Evolutionary conservation across 75 land plant species (phyloP).

Genomic region (Picea sitchensis): DNA sequence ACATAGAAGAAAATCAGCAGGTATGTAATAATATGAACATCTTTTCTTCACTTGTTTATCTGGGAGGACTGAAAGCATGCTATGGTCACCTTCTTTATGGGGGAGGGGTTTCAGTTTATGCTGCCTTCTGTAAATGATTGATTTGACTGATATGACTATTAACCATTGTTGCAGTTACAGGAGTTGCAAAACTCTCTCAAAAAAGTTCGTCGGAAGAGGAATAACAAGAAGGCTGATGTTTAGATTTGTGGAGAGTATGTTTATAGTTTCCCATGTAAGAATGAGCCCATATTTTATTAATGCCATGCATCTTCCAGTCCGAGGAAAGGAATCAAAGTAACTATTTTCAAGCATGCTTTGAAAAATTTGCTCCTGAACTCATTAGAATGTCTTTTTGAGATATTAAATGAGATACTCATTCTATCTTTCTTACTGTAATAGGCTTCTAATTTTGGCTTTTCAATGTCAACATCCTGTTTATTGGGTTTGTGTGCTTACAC

Average conservation of each 20-base stretch:
- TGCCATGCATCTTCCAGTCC: neutral
- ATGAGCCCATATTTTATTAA: neutral
- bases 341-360: neutral
- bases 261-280: neutral
- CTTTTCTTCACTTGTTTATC: neutral
- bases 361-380: neutral
- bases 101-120: neutral
- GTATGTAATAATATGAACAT: neutral
- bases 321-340: neutral
- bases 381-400: neutral
- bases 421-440: neutral
- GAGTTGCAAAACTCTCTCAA: neutral
- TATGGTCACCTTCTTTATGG: neutral
- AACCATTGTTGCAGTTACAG: neutral
- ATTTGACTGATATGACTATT: neutral
- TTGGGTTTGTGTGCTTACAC: neutral
- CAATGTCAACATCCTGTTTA: neutral
- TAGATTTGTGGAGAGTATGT: neutral
- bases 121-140: neutral
- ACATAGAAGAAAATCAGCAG: neutral
- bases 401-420: neutral
- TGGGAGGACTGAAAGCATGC: neutral
- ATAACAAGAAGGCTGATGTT: conserved; percentile 5
- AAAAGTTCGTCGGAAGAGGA: neutral
- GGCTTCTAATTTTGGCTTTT: neutral